Evolutionary conservation across 78 protist genomes (phyloP), one percentile per base, ranked within the genome.

Genomic region (Monosiga brevicollis): DNA sequence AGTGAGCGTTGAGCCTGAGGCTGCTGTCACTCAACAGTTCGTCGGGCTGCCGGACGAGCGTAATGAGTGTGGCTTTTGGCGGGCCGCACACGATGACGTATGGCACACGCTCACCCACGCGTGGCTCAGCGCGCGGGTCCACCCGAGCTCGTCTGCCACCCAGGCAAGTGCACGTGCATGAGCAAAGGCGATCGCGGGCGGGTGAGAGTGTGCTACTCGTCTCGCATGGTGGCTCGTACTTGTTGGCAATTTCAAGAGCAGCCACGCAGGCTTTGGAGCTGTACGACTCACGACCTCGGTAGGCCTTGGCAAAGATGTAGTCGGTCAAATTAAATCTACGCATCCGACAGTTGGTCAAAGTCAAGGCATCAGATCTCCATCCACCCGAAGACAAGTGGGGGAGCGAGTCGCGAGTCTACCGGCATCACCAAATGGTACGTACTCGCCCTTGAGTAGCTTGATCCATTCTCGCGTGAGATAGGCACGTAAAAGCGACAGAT

Each of bases 51-150:
- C 87, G 54, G 15, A 94, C 94, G 32, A 90, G n/a, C 74, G 91
- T 94, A 1, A 85, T 83, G 35, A 94, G 78, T 25, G 93, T 55
- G n/a, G 91, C 78, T 11, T 35, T 37, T 42, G 20, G 94, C 91
- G 25, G 73, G 42, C 20, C 92, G 91, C 81, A 76, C 2, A 88
- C 92, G 37, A 92, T 94, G 22, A 94, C 85, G 62, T 92, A 95
- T 20, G 80, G 73, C 70, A 93, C 93, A 9, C 98, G 49, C 83
- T 95, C 95, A 0, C 90, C 88, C 42, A 83, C 80, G 2, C 91
- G 42, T 10, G 98, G 98, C 76, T 88, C 93, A 32, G 88, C 81
- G 23, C 93, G 41, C n/a, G 91, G 95, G 62, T 95, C 98, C 42
- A 34, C 6, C 9, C 62, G 62, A 49, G 62, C 6, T 15, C 6